phyloP scores from a whole-genome alignment of 495 filamentous ascomycete genomes.

The Penicillium verhagenii region DNA sequence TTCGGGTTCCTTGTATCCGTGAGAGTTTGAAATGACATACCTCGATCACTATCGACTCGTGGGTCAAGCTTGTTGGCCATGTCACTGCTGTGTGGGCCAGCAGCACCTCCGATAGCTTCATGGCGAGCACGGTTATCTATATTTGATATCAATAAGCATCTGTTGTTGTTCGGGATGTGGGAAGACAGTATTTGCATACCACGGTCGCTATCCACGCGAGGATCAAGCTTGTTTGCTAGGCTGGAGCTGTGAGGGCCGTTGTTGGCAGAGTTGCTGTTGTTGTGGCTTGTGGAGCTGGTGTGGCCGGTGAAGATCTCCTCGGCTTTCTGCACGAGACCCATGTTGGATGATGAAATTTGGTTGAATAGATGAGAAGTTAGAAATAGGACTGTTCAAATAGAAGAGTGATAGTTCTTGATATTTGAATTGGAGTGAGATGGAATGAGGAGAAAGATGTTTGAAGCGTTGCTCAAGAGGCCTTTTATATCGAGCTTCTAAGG shows the following conservation, averaged over 20 bases:
- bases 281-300: neutral
- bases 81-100: constrained; percentile 36
- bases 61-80: constrained; percentile 48
- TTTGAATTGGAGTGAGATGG: neutral
- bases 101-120: too few relatives aligned
- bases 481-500: neutral
- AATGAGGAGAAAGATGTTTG: neutral
- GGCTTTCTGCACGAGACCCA: constrained; percentile 11
- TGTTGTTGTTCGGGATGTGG: too few relatives aligned
- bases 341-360: neutral
- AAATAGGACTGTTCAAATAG: neutral
- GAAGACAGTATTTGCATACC: neutral
- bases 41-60: constrained; percentile 49
- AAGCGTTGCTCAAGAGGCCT: neutral
- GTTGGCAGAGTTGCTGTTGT: constrained; percentile 7
- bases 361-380: neutral
- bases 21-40: too few relatives aligned
- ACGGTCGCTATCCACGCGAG: neutral
- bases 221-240: neutral
- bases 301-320: constrained; percentile 12
- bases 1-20: too few relatives aligned
- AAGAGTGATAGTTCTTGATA: neutral
- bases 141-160: too few relatives aligned
- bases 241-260: constrained; percentile 1
- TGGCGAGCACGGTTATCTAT: too few relatives aligned